Evolutionary conservation across 257 asterid species (phyloP).

Genomic region (Fraxinus pennsylvanica): DNA sequence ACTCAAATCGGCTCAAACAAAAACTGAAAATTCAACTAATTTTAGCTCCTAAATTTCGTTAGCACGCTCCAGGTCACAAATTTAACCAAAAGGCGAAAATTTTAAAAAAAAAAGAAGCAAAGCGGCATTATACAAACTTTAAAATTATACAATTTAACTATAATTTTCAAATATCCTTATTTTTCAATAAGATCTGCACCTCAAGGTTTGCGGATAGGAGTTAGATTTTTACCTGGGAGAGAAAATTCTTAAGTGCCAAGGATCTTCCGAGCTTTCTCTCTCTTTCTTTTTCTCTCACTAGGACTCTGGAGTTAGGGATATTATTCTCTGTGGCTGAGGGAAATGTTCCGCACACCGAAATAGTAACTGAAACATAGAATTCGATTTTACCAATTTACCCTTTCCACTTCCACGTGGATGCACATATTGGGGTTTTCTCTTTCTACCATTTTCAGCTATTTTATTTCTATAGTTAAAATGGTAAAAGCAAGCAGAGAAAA

Average conservation of each 20-base stretch:
- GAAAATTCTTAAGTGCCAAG: slow-evolving; percentile 34
- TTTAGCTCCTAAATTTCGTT: slow-evolving; percentile 23
- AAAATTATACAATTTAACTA: slow-evolving; percentile 8
- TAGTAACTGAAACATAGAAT: slow-evolving; percentile 5
- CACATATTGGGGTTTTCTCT: not conserved
- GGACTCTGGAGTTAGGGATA: slow-evolving; percentile 27
- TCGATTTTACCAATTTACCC: slow-evolving; percentile 33
- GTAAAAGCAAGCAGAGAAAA: too few relatives aligned
- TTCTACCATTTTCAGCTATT: slow-evolving; percentile 27
- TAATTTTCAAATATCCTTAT: not conserved
- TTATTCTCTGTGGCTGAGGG: slow-evolving; percentile 37
- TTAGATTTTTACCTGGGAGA: slow-evolving; percentile 37
- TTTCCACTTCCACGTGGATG: slow-evolving; percentile 30
- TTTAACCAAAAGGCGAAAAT: slow-evolving; percentile 20
- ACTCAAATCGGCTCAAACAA: slow-evolving; percentile 33
- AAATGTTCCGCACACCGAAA: not conserved
- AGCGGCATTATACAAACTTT: not conserved
- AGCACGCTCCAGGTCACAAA: slow-evolving; percentile 13
- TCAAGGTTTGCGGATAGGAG: slow-evolving; percentile 38
- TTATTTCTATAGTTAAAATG: too few relatives aligned
- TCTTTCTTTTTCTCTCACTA: slow-evolving; percentile 33
- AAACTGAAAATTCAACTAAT: slow-evolving; percentile 26
- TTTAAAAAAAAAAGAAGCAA: not conserved
- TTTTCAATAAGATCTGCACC: slow-evolving; percentile 3
- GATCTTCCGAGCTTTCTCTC: slow-evolving; percentile 13